Base-by-base conservation (phyloP, 192 early-diverging fungal species). In the Backusella parvicylindrica region DNA sequence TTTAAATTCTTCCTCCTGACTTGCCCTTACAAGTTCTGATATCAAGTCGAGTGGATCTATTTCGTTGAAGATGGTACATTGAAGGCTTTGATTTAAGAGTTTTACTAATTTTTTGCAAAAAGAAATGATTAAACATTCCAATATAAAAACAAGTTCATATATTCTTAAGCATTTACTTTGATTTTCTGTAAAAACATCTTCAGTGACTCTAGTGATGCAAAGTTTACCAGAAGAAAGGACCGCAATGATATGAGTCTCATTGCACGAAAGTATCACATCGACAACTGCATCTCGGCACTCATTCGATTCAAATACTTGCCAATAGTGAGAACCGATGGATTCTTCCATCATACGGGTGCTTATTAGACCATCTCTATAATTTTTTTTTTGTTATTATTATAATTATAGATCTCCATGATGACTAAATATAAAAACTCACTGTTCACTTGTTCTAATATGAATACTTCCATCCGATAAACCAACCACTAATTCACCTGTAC, bases 381-480 rank as follows among this genome's bases (percentile, higher is more conserved):
- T 8, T 18, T 32, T 0, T 18, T 66, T n/a, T 2, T n/a, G n/a
- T n/a, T n/a, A n/a, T n/a, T n/a, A n/a, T n/a, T n/a, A n/a, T n/a
- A n/a, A n/a, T n/a, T n/a, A n/a, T n/a, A n/a, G n/a, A n/a, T n/a
- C n/a, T n/a, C n/a, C n/a, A n/a, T n/a, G n/a, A 50, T 6, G 6
- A 21, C 21, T 2, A 60, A 0, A 4, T 3, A 60, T 2, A 56
- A 23, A 66, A 1, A 36, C 73, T 63, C 64, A 74, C 37, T 31
- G 60, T 66, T 74, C 73, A 30, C 50, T 41, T 18, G 68, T 70
- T 43, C 66, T 64, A 43, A 81, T 66, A 40, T 77, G 75, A 49
- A 76, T 74, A 41, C 75, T 74, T 23, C 79, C 79, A 43, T 81
- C 75, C 13, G 75, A 77, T 15, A 81, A 69, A 2, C 79, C 79